Conservation (phyloP, 345 rosid species). For the Arabidopsis arenosa region DNA sequence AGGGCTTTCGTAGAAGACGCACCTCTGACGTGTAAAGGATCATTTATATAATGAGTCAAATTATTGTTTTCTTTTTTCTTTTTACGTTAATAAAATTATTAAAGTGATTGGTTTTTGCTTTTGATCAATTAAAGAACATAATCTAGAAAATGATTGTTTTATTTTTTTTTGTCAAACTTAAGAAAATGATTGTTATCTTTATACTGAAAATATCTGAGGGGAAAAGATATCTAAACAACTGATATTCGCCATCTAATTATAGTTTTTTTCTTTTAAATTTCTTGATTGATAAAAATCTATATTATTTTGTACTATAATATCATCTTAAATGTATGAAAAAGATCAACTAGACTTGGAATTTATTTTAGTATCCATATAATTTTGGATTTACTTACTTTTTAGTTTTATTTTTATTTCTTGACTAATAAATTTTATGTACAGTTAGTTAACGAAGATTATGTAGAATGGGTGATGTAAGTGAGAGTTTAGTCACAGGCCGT, state of each 20-base stretch:
- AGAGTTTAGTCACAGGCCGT: slow-evolving; percentile 14
- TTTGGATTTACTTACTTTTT: not conserved
- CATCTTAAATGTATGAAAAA: not conserved
- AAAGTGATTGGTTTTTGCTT: not conserved
- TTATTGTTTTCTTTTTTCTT: not conserved
- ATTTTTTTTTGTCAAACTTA: not conserved
- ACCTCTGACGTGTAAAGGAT: slow-evolving; percentile 7
- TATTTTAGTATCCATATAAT: not conserved
- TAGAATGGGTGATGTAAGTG: not conserved
- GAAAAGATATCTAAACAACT: not conserved
- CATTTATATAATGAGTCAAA: not conserved
- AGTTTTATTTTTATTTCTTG: not conserved
- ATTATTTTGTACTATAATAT: too few relatives aligned
- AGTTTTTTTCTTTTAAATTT: not conserved
- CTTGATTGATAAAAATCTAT: not conserved
- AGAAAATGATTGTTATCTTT: not conserved
- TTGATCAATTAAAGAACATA: not conserved
- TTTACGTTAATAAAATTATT: not conserved
- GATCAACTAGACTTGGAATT: not conserved
- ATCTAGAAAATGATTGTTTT: not conserved
- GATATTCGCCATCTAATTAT: not conserved
- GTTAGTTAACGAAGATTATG: slow-evolving; percentile 10
- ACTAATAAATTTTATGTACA: not conserved
- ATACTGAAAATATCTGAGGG: not conserved
- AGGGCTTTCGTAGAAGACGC: slow-evolving; percentile 23